Evolutionary conservation across 177 flowering plant species (phyloP).

Genomic region (Vitis hybrid): DNA sequence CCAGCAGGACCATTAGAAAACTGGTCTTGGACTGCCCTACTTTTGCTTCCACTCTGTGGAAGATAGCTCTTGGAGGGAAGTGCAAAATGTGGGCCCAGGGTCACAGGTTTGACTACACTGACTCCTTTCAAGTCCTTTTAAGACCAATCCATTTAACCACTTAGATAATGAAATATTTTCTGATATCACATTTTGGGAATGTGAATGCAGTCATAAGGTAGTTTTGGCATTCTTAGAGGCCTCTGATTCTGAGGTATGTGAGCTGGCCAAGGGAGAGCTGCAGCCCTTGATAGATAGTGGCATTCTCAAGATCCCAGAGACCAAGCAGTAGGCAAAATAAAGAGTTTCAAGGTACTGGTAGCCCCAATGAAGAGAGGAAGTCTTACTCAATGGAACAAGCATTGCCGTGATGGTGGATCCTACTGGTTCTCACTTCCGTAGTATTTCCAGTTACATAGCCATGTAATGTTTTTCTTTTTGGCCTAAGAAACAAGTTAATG

Average conservation of each 20-base stretch:
- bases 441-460: no score
- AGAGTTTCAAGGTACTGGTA: not conserved
- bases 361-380: no score
- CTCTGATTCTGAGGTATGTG: conserved; percentile 38
- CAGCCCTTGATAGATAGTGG: conserved; percentile 68
- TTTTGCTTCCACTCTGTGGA: conserved; percentile 80
- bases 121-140: not conserved
- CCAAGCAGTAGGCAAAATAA: conserved; percentile 20
- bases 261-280: conserved; percentile 53
- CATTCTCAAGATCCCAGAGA: conserved; percentile 47
- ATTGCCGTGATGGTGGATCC: no score
- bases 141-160: not conserved
- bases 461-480: no score
- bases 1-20: conserved; percentile 85
- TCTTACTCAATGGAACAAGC: no score
- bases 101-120: conserved; percentile 63
- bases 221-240: conserved; percentile 71
- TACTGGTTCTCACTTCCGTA: no score
- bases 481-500: no score
- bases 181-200: conserved; percentile 5
- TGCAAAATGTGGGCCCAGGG: conserved; percentile 73
- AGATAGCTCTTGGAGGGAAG: conserved; percentile 68
- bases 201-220: conserved; percentile 66
- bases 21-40: conserved; percentile 70
- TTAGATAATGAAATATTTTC: conserved; percentile 5